A percentile compares a stretch with the other conserved stretches of the same genome.
Evolutionary conservation across 1,284 basidiomycete genomes (phyloP).

Genomic region (Fomes fomentarius): DNA sequence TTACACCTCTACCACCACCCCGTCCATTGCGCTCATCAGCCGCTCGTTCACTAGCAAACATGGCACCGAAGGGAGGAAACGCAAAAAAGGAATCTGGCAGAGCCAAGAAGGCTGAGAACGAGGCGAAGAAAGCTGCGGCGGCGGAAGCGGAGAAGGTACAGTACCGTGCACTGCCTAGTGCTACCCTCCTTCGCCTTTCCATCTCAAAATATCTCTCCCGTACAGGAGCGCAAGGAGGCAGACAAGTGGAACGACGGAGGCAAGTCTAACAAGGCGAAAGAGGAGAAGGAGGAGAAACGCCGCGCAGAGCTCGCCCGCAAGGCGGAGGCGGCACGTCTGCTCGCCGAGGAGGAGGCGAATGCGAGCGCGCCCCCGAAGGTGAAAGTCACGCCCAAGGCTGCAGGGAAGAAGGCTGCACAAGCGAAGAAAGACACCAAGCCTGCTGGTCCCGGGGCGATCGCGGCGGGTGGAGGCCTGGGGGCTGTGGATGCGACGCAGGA

Average conservation of each 20-base stretch:
- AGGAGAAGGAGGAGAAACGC: constrained; percentile 78
- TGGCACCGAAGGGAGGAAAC: constrained; percentile 87
- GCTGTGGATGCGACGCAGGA: constrained; percentile 25
- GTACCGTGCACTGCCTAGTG: constrained; percentile 5
- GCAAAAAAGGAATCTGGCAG: constrained; percentile 88
- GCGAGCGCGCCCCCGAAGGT: constrained; percentile 62
- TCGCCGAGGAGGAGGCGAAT: constrained; percentile 85
- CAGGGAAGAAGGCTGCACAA: constrained; percentile 51
- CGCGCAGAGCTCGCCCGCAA: constrained; percentile 75
- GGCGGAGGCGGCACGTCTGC: constrained; percentile 74
- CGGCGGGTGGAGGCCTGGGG: constrained; percentile 60
- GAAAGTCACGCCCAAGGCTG: constrained; percentile 70
- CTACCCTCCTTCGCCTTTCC: not conserved
- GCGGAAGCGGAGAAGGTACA: constrained; percentile 61
- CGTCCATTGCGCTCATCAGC: not conserved
- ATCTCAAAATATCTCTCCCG: not conserved
- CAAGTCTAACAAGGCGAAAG: constrained; percentile 66
- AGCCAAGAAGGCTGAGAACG: constrained; percentile 94
- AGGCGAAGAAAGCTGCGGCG: constrained; percentile 72
- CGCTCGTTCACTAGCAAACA: constrained; percentile 32
- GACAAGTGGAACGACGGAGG: constrained; percentile 77
- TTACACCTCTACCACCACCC: not conserved
- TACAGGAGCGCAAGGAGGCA: constrained; percentile 77
- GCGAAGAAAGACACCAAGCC: constrained; percentile 51
- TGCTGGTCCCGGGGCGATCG: constrained; percentile 77